A percentile compares a stretch with the other conserved stretches of the same genome.
These are phyloP conservation scores for Pythium scleroteichum DNA, from an alignment of 352 stramenopile genomes.

Conservation along the genomic window DNA sequence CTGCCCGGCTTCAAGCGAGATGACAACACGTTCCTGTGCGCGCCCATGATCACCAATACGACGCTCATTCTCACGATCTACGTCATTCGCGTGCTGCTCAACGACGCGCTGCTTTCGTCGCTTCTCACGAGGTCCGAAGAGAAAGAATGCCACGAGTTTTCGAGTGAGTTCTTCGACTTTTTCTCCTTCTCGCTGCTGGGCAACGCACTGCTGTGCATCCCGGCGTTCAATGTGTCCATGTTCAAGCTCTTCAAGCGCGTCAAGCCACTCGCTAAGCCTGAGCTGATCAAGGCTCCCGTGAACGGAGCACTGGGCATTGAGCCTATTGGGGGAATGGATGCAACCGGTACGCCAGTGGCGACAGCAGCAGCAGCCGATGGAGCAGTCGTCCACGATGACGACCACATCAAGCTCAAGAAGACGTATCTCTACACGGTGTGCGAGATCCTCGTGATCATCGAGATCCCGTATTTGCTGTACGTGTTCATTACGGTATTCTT, in stretches of 20 bases:
- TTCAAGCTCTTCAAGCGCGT: slow-evolving; percentile 54
- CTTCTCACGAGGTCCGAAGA: slow-evolving; percentile 35
- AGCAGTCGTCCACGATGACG: slow-evolving; percentile 42
- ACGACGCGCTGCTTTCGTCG: slow-evolving; percentile 45
- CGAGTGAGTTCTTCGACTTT: slow-evolving; percentile 62
- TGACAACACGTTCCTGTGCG: slow-evolving; percentile 79
- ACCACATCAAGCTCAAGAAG: slow-evolving; percentile 60
- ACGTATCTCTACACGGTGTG: slow-evolving; percentile 72
- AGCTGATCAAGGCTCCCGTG: slow-evolving; percentile 17
- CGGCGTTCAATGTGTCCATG: slow-evolving; percentile 58
- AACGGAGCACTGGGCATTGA: slow-evolving; percentile 23
- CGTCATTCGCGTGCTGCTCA: slow-evolving; percentile 45
- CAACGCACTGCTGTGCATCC: slow-evolving; percentile 70
- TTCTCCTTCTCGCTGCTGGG: slow-evolving; percentile 60
- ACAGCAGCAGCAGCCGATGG: slow-evolving; percentile 37
- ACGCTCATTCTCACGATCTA: slow-evolving; percentile 65
- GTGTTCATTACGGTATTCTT: slow-evolving; percentile 54
- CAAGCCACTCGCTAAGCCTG: slow-evolving; percentile 27
- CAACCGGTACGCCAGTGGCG: slow-evolving; percentile 26
- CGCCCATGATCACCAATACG: slow-evolving; percentile 75
- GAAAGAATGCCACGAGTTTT: slow-evolving; percentile 49
- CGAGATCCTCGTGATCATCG: slow-evolving; percentile 74
- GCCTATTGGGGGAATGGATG: slow-evolving; percentile 23
- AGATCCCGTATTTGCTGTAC: slow-evolving; percentile 72
- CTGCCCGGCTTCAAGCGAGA: slow-evolving; percentile 64